Conservation (phyloP, 768 basidiomycete genomes). For the Tulasnella sp. region DNA sequence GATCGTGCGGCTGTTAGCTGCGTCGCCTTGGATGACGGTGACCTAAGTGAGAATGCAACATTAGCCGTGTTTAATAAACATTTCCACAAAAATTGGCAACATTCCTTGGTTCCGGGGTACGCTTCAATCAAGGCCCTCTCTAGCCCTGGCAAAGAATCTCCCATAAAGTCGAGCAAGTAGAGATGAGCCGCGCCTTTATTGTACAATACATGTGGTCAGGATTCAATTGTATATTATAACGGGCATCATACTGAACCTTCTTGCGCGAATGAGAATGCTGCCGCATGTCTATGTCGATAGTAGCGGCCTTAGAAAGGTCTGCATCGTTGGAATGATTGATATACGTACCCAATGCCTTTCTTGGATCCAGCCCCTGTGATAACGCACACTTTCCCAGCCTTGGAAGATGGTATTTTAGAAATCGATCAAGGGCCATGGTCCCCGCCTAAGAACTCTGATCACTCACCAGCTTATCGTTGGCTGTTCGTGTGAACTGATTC, state of each 20-base stretch:
- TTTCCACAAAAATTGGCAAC: constrained; percentile 58
- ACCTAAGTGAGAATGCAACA: constrained; percentile 71
- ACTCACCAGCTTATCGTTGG: too few relatives aligned
- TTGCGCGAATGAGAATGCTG: constrained; percentile 64
- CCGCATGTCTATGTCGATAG: constrained; percentile 44
- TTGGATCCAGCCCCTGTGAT: constrained; percentile 81
- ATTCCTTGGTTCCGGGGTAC: constrained; percentile 74
- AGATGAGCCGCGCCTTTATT: constrained; percentile 35
- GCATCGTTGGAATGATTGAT: background rate
- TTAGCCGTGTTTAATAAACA: constrained; percentile 30
- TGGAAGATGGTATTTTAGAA: background rate
- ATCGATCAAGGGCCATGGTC: too few relatives aligned
- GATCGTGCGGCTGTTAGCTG: constrained; percentile 68
- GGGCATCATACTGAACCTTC: constrained; percentile 42
- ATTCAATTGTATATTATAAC: background rate
- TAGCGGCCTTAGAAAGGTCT: background rate
- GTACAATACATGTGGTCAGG: constrained; percentile 25
- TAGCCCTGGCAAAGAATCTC: constrained; percentile 57
- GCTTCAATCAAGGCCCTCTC: constrained; percentile 52
- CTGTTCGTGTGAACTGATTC: too few relatives aligned
- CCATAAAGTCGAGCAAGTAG: constrained; percentile 48
- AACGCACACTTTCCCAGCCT: constrained; percentile 61
- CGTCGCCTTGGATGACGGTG: constrained; percentile 70
- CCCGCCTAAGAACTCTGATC: too few relatives aligned
- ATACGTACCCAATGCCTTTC: constrained; percentile 76